Conservation (phyloP, 768 basidiomycete species). For the Cystobasidium ongulense region DNA sequence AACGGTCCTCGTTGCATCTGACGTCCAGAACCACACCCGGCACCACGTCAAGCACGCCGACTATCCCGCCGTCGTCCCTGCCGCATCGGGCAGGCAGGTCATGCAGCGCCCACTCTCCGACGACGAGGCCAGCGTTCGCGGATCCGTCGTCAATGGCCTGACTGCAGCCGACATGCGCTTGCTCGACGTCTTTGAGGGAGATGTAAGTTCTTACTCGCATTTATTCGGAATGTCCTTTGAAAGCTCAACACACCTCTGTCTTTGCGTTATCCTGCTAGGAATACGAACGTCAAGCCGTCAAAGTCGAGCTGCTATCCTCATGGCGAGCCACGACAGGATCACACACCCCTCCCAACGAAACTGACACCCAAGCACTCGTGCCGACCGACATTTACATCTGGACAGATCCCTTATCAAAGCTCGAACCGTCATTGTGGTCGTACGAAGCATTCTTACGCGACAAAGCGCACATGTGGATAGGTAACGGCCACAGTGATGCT, state of each 20-base stretch:
- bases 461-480: conserved; percentile 72
- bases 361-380: conserved; percentile 42
- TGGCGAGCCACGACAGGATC: conserved; percentile 45
- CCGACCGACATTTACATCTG: conserved; percentile 70
- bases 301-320: conserved; percentile 54
- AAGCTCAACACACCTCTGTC: no score
- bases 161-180: conserved; percentile 56
- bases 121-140: conserved; percentile 66
- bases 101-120: conserved; percentile 51
- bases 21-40: conserved; percentile 62
- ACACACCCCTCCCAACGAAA: conserved; percentile 46
- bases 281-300: conserved; percentile 57
- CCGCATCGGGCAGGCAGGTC: conserved; percentile 50
- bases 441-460: conserved; percentile 70
- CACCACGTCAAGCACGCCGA: conserved; percentile 70
- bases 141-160: conserved; percentile 69
- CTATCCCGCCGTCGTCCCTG: conserved; percentile 75
- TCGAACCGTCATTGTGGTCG: conserved; percentile 64
- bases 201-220: conserved; percentile 44
- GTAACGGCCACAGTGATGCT: conserved; percentile 43
- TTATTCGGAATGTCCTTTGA: background rate
- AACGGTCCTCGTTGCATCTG: background rate
- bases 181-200: conserved; percentile 75
- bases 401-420: conserved; percentile 46
- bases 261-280: conserved; percentile 51